Evolutionary conservation across 257 asterid genomes (phyloP).

Genomic region (Forsythia suspensa): DNA sequence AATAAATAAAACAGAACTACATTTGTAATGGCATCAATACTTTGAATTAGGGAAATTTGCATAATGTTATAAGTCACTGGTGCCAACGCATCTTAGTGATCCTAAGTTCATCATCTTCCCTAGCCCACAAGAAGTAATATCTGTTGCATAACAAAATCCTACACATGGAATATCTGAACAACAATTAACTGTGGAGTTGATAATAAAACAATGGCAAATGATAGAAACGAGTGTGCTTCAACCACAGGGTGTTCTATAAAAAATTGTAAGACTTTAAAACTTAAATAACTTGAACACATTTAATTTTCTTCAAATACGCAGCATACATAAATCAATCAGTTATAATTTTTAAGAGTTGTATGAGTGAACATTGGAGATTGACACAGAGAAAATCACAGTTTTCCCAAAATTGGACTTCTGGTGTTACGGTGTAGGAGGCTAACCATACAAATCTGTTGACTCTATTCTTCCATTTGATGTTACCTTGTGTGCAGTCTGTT

Average conservation of each 20-base stretch:
- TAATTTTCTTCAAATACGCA: too few species aligned
- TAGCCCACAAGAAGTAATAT: background rate
- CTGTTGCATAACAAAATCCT: background rate
- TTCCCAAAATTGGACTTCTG: background rate
- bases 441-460: background rate
- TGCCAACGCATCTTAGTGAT: background rate
- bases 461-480: background rate
- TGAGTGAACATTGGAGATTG: background rate
- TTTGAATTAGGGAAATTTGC: background rate
- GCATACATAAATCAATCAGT: too few species aligned
- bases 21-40: background rate
- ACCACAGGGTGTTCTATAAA: too few species aligned
- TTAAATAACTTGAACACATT: too few species aligned
- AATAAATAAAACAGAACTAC: background rate
- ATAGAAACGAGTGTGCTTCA: too few species aligned
- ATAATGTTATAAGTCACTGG: background rate
- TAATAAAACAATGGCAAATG: too few species aligned
- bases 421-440: background rate
- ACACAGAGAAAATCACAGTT: background rate
- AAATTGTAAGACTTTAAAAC: too few species aligned
- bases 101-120: background rate
- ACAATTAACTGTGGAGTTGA: background rate
- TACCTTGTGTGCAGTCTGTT: background rate
- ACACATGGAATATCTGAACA: background rate
- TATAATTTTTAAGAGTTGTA: background rate